A percentile compares a stretch with the other conserved stretches of the same genome.
Conservation (phyloP, 2,329 filamentous ascomycete species). For the Claviceps digitariae region DNA sequence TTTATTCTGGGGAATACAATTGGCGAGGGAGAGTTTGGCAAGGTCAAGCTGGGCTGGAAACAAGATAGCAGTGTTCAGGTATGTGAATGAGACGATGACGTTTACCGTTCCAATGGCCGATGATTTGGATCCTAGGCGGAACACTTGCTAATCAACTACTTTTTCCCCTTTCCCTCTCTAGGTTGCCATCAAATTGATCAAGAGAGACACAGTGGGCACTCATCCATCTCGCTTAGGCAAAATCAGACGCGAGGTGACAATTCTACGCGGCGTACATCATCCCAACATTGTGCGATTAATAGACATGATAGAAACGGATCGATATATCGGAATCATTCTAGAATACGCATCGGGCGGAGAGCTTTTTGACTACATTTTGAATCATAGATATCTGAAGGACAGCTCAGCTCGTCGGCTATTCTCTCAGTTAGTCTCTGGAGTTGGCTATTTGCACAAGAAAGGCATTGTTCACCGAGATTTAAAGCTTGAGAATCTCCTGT, state of each 20-base stretch:
- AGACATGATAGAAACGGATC: constrained; percentile 96
- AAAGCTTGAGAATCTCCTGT: constrained; percentile 87
- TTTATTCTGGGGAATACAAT: constrained; percentile 94
- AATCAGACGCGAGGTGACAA: constrained; percentile 93
- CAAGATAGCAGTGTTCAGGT: constrained; percentile 80
- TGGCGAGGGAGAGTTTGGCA: constrained; percentile 95
- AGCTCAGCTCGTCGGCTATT: constrained; percentile 81
- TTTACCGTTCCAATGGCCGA: neutral
- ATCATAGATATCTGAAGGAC: constrained; percentile 93
- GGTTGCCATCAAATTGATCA: constrained; percentile 96
- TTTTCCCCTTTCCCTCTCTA: constrained; percentile 22
- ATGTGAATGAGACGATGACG: constrained; percentile 10
- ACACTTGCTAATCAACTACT: constrained; percentile 5
- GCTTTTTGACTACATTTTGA: constrained; percentile 95
- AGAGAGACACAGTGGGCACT: constrained; percentile 74
- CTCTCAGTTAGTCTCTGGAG: constrained; percentile 88
- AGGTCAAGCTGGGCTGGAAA: constrained; percentile 98
- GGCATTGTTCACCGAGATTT: constrained; percentile 95
- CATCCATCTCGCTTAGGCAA: constrained; percentile 87
- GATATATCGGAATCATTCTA: constrained; percentile 94
- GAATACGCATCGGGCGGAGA: constrained; percentile 97
- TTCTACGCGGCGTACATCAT: constrained; percentile 75
- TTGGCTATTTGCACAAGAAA: constrained; percentile 96
- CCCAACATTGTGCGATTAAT: constrained; percentile 94
- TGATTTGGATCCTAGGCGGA: neutral